A percentile compares a stretch with the other conserved stretches of the same genome.
phyloP scores from a whole-genome alignment of 495 filamentous ascomycete genomes.

The Aspergillus incahuasiensis region DNA sequence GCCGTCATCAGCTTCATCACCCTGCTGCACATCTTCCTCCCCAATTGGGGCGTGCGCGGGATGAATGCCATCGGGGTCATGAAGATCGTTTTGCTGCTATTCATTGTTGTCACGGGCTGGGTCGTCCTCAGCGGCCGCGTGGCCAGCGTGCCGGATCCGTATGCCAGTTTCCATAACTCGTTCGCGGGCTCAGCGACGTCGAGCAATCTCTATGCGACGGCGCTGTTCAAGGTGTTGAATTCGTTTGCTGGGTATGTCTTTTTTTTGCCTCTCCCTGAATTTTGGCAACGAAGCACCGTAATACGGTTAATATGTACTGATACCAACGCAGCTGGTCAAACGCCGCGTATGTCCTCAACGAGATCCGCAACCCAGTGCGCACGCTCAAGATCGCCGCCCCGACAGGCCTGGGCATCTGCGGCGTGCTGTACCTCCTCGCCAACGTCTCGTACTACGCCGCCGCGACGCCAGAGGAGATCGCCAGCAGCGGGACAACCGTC shows the following conservation, averaged over 20 bases:
- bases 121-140: constrained; percentile 32
- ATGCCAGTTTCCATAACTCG: constrained; percentile 22
- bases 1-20: constrained; percentile 28
- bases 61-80: constrained; percentile 34
- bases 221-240: constrained; percentile 25
- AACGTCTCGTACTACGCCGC: constrained; percentile 57
- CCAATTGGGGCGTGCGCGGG: constrained; percentile 25
- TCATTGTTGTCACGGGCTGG: constrained; percentile 41
- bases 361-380: constrained; percentile 62
- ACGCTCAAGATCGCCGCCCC: constrained; percentile 59
- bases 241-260: constrained; percentile 28
- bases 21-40: constrained; percentile 23
- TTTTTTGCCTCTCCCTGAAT: too few species aligned
- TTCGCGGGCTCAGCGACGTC: constrained; percentile 23
- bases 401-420: constrained; percentile 52
- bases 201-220: constrained; percentile 25
- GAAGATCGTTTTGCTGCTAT: constrained; percentile 37
- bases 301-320: too few species aligned
- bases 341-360: constrained; percentile 60
- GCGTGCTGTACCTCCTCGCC: constrained; percentile 58
- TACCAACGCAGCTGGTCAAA: constrained; percentile 5
- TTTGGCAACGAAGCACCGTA: too few species aligned
- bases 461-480: constrained; percentile 25
- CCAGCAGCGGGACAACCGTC: constrained; percentile 22
- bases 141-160: constrained; percentile 12